Conservation (phyloP, 164 flowering plant species). For the Vitis rotundifolia region DNA sequence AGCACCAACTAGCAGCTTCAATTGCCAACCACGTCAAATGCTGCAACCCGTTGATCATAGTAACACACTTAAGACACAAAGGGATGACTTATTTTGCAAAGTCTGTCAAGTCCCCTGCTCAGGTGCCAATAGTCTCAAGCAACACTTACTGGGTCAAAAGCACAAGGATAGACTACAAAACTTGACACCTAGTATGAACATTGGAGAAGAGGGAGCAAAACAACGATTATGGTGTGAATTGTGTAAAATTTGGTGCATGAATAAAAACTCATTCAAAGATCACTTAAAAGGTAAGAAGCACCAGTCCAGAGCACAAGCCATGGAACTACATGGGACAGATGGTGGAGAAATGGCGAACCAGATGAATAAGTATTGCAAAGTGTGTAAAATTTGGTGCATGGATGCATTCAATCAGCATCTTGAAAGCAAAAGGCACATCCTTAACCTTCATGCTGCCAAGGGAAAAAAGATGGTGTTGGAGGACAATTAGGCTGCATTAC, state of each 20-base stretch:
- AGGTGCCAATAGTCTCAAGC: neutral
- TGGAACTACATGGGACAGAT: neutral
- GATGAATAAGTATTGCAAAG: neutral
- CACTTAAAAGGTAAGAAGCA: constrained; percentile 19
- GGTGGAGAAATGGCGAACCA: neutral
- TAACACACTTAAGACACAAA: too few species aligned
- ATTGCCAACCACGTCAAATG: too few species aligned
- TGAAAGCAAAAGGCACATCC: constrained; percentile 11
- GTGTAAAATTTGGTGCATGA: constrained; percentile 14
- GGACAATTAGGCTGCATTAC: neutral
- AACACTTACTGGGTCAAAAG: constrained; percentile 26
- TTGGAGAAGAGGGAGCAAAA: neutral
- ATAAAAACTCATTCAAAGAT: neutral
- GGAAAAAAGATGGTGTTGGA: neutral
- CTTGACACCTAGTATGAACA: neutral
- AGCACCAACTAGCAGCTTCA: too few species aligned
- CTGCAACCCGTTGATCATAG: too few species aligned
- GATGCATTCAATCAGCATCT: neutral
- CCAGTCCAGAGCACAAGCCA: neutral
- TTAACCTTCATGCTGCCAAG: neutral
- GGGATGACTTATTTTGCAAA: too few species aligned
- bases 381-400: constrained; percentile 13
- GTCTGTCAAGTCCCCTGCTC: too few species aligned
- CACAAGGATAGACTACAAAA: constrained; percentile 13
- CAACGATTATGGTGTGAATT: constrained; percentile 12